Evolutionary conservation across 768 basidiomycete species (phyloP).

Genomic region (Termitomyces sp.): DNA sequence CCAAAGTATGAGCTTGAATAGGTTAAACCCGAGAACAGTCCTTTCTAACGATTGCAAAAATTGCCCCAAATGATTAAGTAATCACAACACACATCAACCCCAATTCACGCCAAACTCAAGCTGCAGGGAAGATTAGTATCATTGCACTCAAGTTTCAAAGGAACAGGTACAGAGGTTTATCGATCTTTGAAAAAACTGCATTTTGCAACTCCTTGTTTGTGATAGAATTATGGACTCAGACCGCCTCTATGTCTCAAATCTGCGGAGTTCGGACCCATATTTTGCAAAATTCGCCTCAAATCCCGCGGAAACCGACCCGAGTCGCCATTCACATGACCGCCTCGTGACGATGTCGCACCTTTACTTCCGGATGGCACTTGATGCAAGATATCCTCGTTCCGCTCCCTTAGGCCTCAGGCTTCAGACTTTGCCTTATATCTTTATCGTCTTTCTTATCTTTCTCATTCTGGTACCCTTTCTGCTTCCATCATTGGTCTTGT

Average conservation of each 20-base stretch:
- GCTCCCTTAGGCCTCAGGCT: slow-evolving; percentile 21
- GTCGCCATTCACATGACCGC: slow-evolving; percentile 5
- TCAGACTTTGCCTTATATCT: slow-evolving; percentile 19
- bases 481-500: slow-evolving; percentile 7
- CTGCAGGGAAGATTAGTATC: background rate
- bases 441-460: slow-evolving; percentile 6
- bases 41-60: background rate
- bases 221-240: too few species aligned
- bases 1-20: background rate
- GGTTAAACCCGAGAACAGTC: background rate
- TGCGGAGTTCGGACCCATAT: too few species aligned
- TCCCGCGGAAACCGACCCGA: too few species aligned
- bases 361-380: slow-evolving; percentile 15
- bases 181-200: background rate
- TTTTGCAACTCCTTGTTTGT: background rate
- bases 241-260: too few species aligned
- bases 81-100: background rate
- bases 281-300: too few species aligned
- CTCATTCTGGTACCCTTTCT: slow-evolving; percentile 9
- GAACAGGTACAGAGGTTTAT: background rate
- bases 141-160: background rate
- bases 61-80: background rate
- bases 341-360: slow-evolving; percentile 12
- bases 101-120: background rate
- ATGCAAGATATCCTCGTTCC: slow-evolving; percentile 26